These are phyloP conservation scores for Boletus hoseneyae DNA, from an alignment of 1,284 basidiomycete species.

Conservation along the genomic window DNA sequence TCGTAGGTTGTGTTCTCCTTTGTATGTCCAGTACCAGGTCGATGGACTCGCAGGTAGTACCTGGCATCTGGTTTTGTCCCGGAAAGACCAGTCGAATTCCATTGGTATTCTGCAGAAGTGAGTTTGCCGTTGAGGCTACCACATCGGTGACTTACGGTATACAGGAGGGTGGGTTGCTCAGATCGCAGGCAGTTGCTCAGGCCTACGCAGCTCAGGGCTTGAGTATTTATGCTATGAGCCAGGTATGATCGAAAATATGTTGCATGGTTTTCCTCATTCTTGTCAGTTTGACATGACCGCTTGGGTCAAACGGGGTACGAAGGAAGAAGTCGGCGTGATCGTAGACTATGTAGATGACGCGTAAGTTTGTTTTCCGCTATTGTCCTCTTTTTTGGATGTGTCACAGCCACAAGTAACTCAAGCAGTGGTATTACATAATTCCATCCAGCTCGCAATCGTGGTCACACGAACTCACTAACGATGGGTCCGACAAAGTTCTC, in stretches of 20 bases:
- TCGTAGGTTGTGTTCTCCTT: constrained; percentile 35
- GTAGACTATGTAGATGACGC: constrained; percentile 79
- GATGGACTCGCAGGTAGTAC: no score
- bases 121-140: constrained; percentile 8
- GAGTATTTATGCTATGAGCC: constrained; percentile 86
- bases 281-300: constrained; percentile 90
- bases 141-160: constrained; percentile 6
- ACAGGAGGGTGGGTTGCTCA: constrained; percentile 91
- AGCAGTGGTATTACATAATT: no score
- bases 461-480: no score
- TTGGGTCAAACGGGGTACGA: constrained; percentile 89
- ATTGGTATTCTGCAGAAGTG: constrained; percentile 93
- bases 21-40: no score
- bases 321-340: constrained; percentile 88
- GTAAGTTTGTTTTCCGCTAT: constrained; percentile 34
- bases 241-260: constrained; percentile 44
- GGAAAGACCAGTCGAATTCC: constrained; percentile 82
- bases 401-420: no score
- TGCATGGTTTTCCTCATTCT: constrained; percentile 2
- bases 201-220: constrained; percentile 64
- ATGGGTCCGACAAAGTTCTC: no score
- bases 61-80: constrained; percentile 79
- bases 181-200: constrained; percentile 87
- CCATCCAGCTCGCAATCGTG: no score
- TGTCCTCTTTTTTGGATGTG: no score